Percentiles rank a stretch among this genome's conserved stretches.
Conservation (phyloP, 2,329 filamentous ascomycete species). For the Penicillium sp. region DNA sequence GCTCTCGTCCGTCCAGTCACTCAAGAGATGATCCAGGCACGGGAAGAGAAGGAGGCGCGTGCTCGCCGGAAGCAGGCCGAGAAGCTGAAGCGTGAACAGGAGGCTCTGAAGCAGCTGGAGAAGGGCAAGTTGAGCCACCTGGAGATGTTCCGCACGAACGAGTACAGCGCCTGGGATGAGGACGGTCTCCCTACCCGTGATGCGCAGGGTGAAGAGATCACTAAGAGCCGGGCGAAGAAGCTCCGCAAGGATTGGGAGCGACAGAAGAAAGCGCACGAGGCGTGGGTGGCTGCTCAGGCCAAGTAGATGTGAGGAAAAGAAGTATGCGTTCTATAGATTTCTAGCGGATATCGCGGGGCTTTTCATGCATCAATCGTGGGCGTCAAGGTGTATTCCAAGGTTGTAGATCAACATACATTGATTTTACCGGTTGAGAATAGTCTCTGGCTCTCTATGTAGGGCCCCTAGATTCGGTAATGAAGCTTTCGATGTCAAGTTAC, state of each 20-base stretch:
- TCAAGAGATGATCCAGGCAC: conserved; percentile 51
- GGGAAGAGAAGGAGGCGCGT: conserved; percentile 51
- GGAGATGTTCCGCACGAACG: conserved; percentile 55
- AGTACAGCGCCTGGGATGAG: conserved; percentile 75
- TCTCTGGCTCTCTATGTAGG: neutral
- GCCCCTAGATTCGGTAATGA: neutral
- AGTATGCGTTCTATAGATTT: conserved; percentile 1
- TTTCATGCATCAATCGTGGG: conserved; percentile 18
- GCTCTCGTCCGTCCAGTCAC: conserved; percentile 69
- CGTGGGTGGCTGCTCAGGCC: conserved; percentile 23
- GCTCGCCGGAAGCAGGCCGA: conserved; percentile 50
- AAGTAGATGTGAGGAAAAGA: conserved; percentile 9
- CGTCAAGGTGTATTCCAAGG: conserved; percentile 9
- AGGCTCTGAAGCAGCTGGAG: conserved; percentile 49
- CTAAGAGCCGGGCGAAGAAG: conserved; percentile 76
- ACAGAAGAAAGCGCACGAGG: conserved; percentile 65
- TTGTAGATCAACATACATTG: conserved; percentile 4
- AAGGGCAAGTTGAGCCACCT: conserved; percentile 55
- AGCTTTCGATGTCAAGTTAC: too few species aligned
- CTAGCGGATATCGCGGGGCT: conserved; percentile 1
- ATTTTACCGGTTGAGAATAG: conserved; percentile 1
- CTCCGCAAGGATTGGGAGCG: conserved; percentile 83
- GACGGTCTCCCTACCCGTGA: conserved; percentile 76
- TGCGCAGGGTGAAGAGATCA: conserved; percentile 70
- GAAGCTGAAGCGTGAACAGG: conserved; percentile 55